phyloP scores from a whole-genome alignment of 345 rosid species.

The Rubroshorea leprosula region DNA sequence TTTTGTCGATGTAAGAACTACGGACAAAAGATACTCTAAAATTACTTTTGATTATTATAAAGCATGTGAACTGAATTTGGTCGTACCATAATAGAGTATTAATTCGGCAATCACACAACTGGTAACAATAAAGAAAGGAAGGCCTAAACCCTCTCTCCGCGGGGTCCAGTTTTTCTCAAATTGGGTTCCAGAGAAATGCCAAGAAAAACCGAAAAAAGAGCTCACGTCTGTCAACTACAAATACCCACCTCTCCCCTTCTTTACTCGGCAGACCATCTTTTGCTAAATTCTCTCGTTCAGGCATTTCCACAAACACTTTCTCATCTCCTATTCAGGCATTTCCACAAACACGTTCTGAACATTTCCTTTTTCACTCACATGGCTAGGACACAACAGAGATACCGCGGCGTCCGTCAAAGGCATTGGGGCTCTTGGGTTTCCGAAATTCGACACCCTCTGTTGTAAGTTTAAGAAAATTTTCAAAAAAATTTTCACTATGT shows the following conservation, averaged over 20 bases:
- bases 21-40: slow-evolving; percentile 15
- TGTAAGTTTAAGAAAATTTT: slow-evolving; percentile 36
- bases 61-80: slow-evolving; percentile 44
- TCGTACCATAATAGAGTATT: slow-evolving; percentile 9
- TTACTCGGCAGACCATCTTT: slow-evolving; percentile 15
- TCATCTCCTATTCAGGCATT: background rate
- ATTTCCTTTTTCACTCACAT: slow-evolving; percentile 19
- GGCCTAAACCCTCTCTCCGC: slow-evolving; percentile 17
- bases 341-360: slow-evolving; percentile 1
- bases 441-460: slow-evolving; percentile 91
- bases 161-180: slow-evolving; percentile 48
- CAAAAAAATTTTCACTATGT: background rate
- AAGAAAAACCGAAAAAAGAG: slow-evolving; percentile 31
- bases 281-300: slow-evolving; percentile 19
- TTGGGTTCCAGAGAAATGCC: slow-evolving; percentile 60
- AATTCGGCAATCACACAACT: slow-evolving; percentile 39
- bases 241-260: slow-evolving; percentile 39
- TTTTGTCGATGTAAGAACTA: slow-evolving; percentile 31
- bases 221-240: slow-evolving; percentile 38
- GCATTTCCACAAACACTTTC: slow-evolving; percentile 42
- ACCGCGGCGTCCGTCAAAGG: slow-evolving; percentile 94
- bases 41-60: slow-evolving; percentile 7
- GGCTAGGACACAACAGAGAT: slow-evolving; percentile 98
- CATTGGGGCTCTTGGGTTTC: slow-evolving; percentile 99
- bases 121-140: slow-evolving; percentile 20